Evolutionary conservation across 331 rosid genomes (phyloP), one percentile per base, ranked within the genome.

Genomic region (Rhamnella rubrinervis): DNA sequence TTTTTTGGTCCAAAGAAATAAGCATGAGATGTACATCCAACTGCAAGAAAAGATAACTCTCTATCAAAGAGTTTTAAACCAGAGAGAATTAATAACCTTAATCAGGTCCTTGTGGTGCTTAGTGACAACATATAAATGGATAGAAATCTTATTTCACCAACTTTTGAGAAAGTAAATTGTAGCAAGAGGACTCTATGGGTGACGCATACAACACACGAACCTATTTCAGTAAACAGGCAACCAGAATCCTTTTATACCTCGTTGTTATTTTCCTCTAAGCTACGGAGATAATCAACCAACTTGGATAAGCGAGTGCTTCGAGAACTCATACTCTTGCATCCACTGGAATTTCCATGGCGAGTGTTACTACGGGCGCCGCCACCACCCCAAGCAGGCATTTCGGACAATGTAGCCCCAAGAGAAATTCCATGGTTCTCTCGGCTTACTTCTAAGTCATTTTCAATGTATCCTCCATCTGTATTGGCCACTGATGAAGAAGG

Each of bases 311-410:
- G 98, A 76, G 82, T 60, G 39, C 74, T 79, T 67, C 89, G 88
- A 31, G 93, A 82, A 71, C 66, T 90, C 81, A 81, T 92, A 79
- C 78, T 85, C 72, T 67, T 84, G 84, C 85, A 79, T 55, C 98
- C 85, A 65, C 83, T 73, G 57, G 88, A 78, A 75, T 82, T 70
- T 16, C 98, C 97, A 82, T 90, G 83, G 40, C 97, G 80, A 9
- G 97, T 86, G 80, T 88, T 77, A 68, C 97, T 93, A 60, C 98
- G 86, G 70, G 87, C 85, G 63, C 97, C 93, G 63, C 96, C 98
- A 68, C 97, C 78, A 59, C 98, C 98, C 98, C 98, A 93, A 59
- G 90, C 90, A 72, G 88, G 96, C 76, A 83, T 90, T 73, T 86
- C 86, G 68, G 90, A 85, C 78, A 86, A 72, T 63, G 78, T 78